These are phyloP conservation scores for Alternaria gansuensis DNA, from an alignment of 2,329 filamentous ascomycete genomes.

Conservation along the genomic window DNA sequence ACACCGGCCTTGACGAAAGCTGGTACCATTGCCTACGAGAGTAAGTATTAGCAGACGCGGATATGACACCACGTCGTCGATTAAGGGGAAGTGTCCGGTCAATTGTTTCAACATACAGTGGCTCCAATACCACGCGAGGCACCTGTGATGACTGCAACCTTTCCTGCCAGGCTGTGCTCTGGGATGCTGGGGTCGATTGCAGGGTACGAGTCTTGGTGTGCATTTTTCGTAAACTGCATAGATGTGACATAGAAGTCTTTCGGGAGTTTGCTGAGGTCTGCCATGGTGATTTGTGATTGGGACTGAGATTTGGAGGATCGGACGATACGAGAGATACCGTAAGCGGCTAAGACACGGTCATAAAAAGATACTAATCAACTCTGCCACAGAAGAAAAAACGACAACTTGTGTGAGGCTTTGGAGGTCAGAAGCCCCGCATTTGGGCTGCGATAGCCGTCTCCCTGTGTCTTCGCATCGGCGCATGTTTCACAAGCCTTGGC, in stretches of 20 bases:
- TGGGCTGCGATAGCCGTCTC: conserved; percentile 1
- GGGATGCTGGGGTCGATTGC: conserved; percentile 51
- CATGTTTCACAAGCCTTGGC: background rate
- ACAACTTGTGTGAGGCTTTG: conserved; percentile 1
- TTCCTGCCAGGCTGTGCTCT: conserved; percentile 46
- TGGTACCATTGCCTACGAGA: conserved; percentile 39
- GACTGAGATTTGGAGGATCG: background rate
- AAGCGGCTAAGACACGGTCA: too few relatives aligned
- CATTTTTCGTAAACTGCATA: conserved; percentile 22
- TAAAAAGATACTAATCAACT: background rate
- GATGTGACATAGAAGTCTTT: conserved; percentile 26
- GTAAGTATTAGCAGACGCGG: conserved; percentile 1
- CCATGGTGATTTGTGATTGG: conserved; percentile 6
- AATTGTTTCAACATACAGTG: conserved; percentile 20
- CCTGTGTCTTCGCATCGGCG: background rate
- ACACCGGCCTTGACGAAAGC: conserved; percentile 49
- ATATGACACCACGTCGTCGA: background rate
- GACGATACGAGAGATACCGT: background rate
- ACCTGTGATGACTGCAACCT: conserved; percentile 54
- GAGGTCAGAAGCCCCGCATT: conserved; percentile 1
- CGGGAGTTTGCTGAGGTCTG: conserved; percentile 23
- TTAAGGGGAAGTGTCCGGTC: background rate
- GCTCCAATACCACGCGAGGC: conserved; percentile 53
- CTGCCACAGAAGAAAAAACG: background rate
- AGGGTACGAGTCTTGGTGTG: conserved; percentile 52